These are phyloP conservation scores for Adansonia digitata DNA, from an alignment of 345 rosid genomes.

Conservation along the genomic window DNA sequence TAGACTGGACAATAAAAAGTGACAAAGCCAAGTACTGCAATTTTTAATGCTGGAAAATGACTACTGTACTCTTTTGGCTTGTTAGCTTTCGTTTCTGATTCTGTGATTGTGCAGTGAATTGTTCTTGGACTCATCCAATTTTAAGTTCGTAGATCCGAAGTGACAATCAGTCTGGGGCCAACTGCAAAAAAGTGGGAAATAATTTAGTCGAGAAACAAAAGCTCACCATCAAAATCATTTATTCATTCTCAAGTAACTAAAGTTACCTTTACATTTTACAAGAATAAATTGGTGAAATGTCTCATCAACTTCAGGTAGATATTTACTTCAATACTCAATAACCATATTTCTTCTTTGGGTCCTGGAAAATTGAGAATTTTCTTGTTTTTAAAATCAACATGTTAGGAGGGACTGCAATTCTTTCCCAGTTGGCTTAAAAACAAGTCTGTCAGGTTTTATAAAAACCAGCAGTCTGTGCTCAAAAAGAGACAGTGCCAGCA, in stretches of 20 bases:
- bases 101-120: not conserved
- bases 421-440: not conserved
- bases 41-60: not conserved
- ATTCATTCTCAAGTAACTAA: not conserved
- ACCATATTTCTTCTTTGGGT: not conserved
- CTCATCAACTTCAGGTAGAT: not conserved
- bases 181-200: not conserved
- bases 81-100: not conserved
- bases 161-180: not conserved
- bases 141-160: not conserved
- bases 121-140: not conserved
- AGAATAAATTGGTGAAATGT: conserved; percentile 1
- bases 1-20: not conserved
- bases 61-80: not conserved
- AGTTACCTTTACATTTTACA: not conserved
- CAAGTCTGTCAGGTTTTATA: not conserved
- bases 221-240: not conserved
- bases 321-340: not conserved
- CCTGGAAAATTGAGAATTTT: not conserved
- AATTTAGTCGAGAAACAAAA: not conserved
- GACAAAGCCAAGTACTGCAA: not conserved
- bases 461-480: not conserved
- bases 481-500: not conserved
- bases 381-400: not conserved
- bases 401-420: not conserved